Conservation (phyloP, 305 asterid genomes). For the Coffea humblotiana region DNA sequence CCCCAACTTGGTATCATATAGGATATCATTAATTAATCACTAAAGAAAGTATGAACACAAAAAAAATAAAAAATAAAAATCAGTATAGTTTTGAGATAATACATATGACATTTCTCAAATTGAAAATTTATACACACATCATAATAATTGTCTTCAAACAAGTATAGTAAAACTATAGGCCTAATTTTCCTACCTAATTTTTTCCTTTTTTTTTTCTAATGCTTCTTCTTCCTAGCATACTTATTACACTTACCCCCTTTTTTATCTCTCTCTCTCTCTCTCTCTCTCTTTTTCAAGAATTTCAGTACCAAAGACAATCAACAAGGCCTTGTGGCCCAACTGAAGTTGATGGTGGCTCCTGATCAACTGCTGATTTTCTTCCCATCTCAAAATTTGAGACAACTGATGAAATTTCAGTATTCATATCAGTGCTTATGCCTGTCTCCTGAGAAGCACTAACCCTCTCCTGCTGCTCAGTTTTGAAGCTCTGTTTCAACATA, state of each 20-base stretch:
- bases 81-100: not conserved
- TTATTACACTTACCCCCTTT: not conserved
- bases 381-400: slow-evolving; percentile 45
- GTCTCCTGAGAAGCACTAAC: slow-evolving; percentile 55
- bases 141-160: slow-evolving; percentile 17
- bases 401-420: slow-evolving; percentile 47
- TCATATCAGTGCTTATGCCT: slow-evolving; percentile 41
- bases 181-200: not conserved
- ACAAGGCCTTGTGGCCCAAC: slow-evolving; percentile 44
- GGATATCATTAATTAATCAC: slow-evolving; percentile 15
- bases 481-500: slow-evolving; percentile 35
- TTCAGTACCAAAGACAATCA: slow-evolving; percentile 49
- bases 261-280: not conserved
- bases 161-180: slow-evolving; percentile 1
- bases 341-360: slow-evolving; percentile 26
- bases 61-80: not conserved
- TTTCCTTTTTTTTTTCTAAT: not conserved
- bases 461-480: slow-evolving; percentile 42
- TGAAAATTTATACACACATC: slow-evolving; percentile 18
- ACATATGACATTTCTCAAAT: slow-evolving; percentile 7
- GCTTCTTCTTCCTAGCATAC: slow-evolving; percentile 3
- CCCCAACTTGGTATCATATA: slow-evolving; percentile 30
- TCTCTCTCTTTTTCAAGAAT: slow-evolving; percentile 10
- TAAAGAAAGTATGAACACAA: slow-evolving; percentile 3
- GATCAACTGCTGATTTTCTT: slow-evolving; percentile 33